phyloP scores from a whole-genome alignment of 148 eudicot genomes.

The Spergularia bocconei region DNA sequence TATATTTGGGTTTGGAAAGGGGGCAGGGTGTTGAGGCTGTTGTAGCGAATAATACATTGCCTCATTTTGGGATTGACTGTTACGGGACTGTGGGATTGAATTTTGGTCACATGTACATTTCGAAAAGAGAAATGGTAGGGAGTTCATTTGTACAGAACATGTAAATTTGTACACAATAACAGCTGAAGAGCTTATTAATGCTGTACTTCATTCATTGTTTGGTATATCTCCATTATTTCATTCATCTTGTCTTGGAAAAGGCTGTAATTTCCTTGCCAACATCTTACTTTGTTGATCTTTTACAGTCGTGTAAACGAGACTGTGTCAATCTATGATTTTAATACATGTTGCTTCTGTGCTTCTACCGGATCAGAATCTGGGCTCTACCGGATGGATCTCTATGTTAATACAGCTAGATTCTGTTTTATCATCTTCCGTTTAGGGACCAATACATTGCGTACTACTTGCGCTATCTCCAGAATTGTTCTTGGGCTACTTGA shows the following conservation, averaged over 20 bases:
- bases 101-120: neutral
- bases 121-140: neutral
- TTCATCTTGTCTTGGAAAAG: neutral
- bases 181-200: neutral
- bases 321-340: too few species aligned
- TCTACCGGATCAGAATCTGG: too few species aligned
- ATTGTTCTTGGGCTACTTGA: too few species aligned
- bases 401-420: too few species aligned
- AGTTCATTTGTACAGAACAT: neutral
- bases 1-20: constrained; percentile 9
- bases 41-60: neutral
- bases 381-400: too few species aligned
- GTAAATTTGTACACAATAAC: neutral
- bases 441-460: too few species aligned
- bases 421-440: too few species aligned
- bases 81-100: neutral
- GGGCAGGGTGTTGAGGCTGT: neutral
- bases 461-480: too few species aligned
- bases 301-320: too few species aligned
- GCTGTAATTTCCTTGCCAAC: neutral
- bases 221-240: neutral
- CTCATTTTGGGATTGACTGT: constrained; percentile 22
- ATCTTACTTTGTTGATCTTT: too few species aligned
- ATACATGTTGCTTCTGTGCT: too few species aligned
- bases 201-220: neutral